Conservation (phyloP, 768 basidiomycete genomes). For the Psilocybe sp. region DNA sequence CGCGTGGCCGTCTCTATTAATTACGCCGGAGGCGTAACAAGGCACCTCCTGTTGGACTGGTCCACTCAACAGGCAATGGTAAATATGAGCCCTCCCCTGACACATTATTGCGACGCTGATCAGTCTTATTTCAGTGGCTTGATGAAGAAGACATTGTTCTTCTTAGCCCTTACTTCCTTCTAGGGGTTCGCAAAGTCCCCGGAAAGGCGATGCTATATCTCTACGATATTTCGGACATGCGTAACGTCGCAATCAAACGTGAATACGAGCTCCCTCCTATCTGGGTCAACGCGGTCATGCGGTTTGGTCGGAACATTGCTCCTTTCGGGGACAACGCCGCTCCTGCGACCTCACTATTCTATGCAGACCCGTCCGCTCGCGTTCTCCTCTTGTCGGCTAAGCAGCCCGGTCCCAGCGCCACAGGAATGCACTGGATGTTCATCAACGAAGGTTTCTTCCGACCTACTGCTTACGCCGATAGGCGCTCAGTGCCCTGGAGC, state of each 20-base stretch:
- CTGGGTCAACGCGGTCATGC: constrained; percentile 46
- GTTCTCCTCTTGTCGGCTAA: constrained; percentile 47
- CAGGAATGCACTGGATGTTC: constrained; percentile 45
- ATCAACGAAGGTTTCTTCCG: constrained; percentile 53
- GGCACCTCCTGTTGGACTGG: constrained; percentile 52
- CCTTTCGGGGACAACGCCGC: constrained; percentile 32
- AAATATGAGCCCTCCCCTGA: constrained; percentile 11
- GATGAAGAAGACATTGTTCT: constrained; percentile 47
- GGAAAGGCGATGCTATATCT: constrained; percentile 38
- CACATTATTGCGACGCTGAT: constrained; percentile 2
- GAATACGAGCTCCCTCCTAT: constrained; percentile 56
- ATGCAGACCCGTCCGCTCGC: constrained; percentile 49
- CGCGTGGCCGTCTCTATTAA: constrained; percentile 42
- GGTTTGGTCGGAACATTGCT: constrained; percentile 47
- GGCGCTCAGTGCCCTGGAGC: constrained; percentile 47
- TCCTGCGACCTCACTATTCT: constrained; percentile 49
- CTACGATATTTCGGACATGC: constrained; percentile 45
- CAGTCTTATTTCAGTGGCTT: constrained; percentile 38
- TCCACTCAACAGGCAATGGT: constrained; percentile 44
- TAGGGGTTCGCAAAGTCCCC: constrained; percentile 36
- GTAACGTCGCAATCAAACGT: constrained; percentile 38
- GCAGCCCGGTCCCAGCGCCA: constrained; percentile 28
- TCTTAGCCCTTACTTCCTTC: constrained; percentile 41
- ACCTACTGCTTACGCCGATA: constrained; percentile 40
- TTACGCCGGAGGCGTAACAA: constrained; percentile 35